Base-by-base conservation (phyloP, 106 monocot species). In the Dioscorea zingiberensis region DNA sequence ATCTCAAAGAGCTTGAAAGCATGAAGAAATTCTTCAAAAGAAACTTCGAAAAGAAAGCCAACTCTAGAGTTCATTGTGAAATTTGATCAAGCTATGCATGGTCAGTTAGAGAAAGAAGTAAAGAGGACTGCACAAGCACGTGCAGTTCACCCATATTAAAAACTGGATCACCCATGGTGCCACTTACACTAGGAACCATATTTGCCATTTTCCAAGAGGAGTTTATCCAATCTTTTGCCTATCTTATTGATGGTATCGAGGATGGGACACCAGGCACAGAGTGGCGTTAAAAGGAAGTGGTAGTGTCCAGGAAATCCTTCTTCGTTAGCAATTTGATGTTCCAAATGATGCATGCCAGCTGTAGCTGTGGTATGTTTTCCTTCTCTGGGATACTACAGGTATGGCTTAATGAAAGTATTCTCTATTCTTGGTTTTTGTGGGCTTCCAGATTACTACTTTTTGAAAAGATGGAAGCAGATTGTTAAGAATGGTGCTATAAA, bases 151-250 rank as follows among this genome's bases (percentile, higher is more conserved):
- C 64, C 6, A 25, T 64, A 3, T 47, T 73, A 16, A 64, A 64
- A 47, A 64, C 73, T 18, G 16, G 19, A 26, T 46, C 26, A 24
- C 56, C 26, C 28, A 45, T 65, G 24, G 64, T 45, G 25, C 19
- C 14, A 47, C 55, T n/a, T 73, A 73, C 57, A 73, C 73, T 44
- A 73, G 47, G 57, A n/a, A 73, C 73, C 1, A 46, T 73, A 13
- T 73, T 73, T 26, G 48, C 62, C 47, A 73, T 73, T 26, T 73
- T 73, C 57, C 73, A 73, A 26, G 64, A 73, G 54, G 73, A 73
- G 46, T 45, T 56, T 45, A 45, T 73, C 47, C 63, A 65, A 15
- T 64, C 73, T 18, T 64, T 24, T 11, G 28, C 17, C 47, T 65
- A 47, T 65, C 38, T 51, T 1, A 21, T 27, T 9, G 64, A 64